Evolutionary conservation across 352 stramenopile genomes (phyloP).

Genomic region (Globisporangium rhizosaccharum): DNA sequence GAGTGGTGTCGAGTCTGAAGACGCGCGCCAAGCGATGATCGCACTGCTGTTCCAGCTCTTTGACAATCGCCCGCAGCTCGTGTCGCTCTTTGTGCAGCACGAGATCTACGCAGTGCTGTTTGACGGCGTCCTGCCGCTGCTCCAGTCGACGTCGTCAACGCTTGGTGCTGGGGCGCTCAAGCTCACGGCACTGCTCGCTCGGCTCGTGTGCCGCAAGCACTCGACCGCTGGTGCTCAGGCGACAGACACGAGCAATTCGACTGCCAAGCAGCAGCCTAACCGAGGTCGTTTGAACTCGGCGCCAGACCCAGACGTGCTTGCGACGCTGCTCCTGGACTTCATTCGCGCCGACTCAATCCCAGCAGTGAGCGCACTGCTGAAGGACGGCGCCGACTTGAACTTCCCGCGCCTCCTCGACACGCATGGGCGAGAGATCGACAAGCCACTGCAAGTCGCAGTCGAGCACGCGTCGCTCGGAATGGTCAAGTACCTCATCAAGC

Average conservation of each 20-base stretch:
- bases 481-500: slow-evolving; percentile 74
- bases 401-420: slow-evolving; percentile 40
- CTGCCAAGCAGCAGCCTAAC: slow-evolving; percentile 4
- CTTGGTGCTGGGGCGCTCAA: slow-evolving; percentile 46
- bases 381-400: slow-evolving; percentile 74
- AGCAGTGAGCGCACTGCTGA: slow-evolving; percentile 65
- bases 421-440: slow-evolving; percentile 50
- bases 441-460: slow-evolving; percentile 61
- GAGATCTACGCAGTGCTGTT: slow-evolving; percentile 59
- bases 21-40: slow-evolving; percentile 59
- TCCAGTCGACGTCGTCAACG: slow-evolving; percentile 33
- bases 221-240: slow-evolving; percentile 2
- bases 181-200: slow-evolving; percentile 45
- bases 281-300: slow-evolving; percentile 43
- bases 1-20: slow-evolving; percentile 52
- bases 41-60: slow-evolving; percentile 65
- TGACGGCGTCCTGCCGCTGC: slow-evolving; percentile 34
- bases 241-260: not conserved
- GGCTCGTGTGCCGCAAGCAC: slow-evolving; percentile 44
- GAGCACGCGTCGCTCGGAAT: slow-evolving; percentile 58
- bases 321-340: slow-evolving; percentile 64
- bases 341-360: slow-evolving; percentile 63
- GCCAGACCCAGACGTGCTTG: slow-evolving; percentile 55
- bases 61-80: slow-evolving; percentile 41
- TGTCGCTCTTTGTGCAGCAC: slow-evolving; percentile 52